Evolutionary conservation across 371 early-diverging fungal genomes (phyloP).

Genomic region (Mortierella sp.): DNA sequence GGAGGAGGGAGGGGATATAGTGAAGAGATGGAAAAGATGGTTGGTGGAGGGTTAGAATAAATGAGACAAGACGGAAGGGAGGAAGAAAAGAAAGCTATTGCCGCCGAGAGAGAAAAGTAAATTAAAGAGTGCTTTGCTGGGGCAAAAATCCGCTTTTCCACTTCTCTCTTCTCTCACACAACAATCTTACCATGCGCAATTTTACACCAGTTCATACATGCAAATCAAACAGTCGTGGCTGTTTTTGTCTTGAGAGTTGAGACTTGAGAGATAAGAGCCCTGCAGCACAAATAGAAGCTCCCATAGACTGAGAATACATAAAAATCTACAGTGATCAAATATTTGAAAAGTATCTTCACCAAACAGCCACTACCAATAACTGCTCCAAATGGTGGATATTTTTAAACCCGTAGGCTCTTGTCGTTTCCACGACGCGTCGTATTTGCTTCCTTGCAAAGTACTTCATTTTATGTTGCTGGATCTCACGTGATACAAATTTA

Average conservation of each 20-base stretch:
- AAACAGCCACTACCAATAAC: too few species aligned
- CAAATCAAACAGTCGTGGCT: neutral
- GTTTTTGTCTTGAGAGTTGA: neutral
- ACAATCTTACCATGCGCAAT: neutral
- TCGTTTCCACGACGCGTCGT: too few species aligned
- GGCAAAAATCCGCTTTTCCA: neutral
- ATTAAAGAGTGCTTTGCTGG: neutral
- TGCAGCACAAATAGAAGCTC: conserved; percentile 5
- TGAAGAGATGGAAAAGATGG: neutral
- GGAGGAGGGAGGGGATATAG: conserved; percentile 1
- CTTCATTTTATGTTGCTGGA: too few species aligned
- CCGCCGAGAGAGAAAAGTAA: neutral
- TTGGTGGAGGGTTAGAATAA: neutral
- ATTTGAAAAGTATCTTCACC: too few species aligned
- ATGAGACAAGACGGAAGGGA: neutral
- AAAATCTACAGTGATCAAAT: too few species aligned
- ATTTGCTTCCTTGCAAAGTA: too few species aligned
- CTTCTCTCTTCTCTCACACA: neutral
- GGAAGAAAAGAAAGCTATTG: conserved; percentile 2
- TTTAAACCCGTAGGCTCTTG: too few species aligned
- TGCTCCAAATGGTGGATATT: too few species aligned
- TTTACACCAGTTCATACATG: neutral
- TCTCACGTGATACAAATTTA: too few species aligned
- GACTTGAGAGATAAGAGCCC: neutral
- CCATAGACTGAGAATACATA: too few species aligned